Percentiles rank a stretch among this genome's conserved stretches.
Evolutionary conservation across 257 asterid genomes (phyloP).

Genomic region (Coffea canephora): DNA sequence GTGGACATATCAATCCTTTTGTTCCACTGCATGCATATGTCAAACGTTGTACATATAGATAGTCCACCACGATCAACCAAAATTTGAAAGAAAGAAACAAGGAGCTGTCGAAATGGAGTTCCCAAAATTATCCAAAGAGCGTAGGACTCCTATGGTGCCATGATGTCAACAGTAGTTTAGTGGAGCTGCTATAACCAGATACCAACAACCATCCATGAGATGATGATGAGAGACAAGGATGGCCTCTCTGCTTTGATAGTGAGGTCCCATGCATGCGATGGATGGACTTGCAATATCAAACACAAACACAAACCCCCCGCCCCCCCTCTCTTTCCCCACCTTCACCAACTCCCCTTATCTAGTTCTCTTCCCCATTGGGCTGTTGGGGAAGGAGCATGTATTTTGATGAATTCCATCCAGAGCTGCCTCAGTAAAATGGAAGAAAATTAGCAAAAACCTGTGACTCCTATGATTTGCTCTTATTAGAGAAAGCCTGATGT

Average conservation of each 20-base stretch:
- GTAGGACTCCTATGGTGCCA: neutral
- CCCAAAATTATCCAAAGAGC: neutral
- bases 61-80: neutral
- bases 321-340: too few species aligned
- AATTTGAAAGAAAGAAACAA: too few species aligned
- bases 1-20: neutral
- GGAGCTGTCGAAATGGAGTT: neutral
- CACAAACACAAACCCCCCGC: neutral
- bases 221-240: neutral
- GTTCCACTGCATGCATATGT: neutral
- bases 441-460: neutral
- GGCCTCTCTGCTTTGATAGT: neutral
- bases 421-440: neutral
- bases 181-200: neutral
- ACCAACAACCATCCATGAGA: neutral
- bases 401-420: too few species aligned
- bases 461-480: constrained; percentile 18
- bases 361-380: too few species aligned
- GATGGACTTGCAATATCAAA: neutral
- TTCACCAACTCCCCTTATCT: too few species aligned
- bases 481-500: constrained; percentile 27
- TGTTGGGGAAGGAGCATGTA: too few species aligned
- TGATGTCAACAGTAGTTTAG: neutral
- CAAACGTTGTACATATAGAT: too few species aligned
- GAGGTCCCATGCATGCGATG: neutral